These are phyloP conservation scores for Dunaliella sp. DNA, from an alignment of 139 green algal genomes.

Conservation along the genomic window DNA sequence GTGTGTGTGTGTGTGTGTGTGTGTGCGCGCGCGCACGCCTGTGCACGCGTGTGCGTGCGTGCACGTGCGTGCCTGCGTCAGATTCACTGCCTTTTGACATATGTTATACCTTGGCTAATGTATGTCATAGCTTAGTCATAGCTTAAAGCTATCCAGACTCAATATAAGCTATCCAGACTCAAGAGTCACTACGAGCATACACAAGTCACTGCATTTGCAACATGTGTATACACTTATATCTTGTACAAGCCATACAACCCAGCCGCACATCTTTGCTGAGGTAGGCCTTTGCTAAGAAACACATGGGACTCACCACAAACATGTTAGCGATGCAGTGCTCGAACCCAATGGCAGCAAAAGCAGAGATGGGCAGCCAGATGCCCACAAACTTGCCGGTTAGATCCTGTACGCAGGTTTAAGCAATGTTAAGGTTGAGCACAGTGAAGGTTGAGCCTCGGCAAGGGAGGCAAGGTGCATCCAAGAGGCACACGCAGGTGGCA, in stretches of 20 bases:
- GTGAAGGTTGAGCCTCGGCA: no score
- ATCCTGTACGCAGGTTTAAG: slow-evolving; percentile 28
- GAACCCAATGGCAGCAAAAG: slow-evolving; percentile 47
- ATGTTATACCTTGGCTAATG: no score
- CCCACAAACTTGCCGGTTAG: slow-evolving; percentile 42
- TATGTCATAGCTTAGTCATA: no score
- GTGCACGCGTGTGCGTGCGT: no score
- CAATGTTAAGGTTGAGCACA: no score
- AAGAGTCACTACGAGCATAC: background rate
- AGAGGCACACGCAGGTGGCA: no score
- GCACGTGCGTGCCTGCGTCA: no score
- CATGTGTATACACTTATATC: background rate
- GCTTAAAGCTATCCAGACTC: background rate
- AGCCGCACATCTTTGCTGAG: background rate
- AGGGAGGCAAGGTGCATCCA: no score
- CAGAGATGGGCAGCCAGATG: slow-evolving; percentile 45
- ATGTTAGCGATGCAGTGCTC: slow-evolving; percentile 53
- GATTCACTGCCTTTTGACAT: no score
- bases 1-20: background rate
- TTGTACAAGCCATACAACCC: background rate
- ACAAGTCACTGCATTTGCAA: background rate
- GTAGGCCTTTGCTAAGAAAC: no score
- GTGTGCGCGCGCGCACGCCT: background rate
- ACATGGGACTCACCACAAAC: slow-evolving; percentile 10
- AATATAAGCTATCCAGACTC: background rate